Conservation (phyloP, 129 eudicot genomes). For the Flaveria trinervia region DNA sequence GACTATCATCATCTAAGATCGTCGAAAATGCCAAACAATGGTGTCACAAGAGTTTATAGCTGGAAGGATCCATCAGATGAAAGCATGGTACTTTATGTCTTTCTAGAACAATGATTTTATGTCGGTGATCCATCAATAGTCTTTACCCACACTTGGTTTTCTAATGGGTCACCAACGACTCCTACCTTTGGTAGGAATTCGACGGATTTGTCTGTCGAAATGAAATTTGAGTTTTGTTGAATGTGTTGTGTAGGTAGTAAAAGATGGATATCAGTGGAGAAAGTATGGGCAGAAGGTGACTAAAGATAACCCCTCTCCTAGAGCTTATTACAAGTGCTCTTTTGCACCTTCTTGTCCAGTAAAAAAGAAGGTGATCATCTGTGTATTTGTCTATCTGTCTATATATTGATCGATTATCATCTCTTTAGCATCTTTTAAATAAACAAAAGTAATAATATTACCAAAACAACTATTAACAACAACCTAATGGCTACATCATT, state of each 20-base stretch:
- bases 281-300: constrained; percentile 91
- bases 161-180: too few relatives aligned
- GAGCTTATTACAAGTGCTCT: constrained; percentile 78
- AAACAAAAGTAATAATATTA: not conserved
- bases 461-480: not conserved
- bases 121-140: too few relatives aligned
- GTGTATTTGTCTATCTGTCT: too few relatives aligned
- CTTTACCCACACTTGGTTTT: too few relatives aligned
- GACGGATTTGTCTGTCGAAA: not conserved
- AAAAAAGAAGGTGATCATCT: constrained; percentile 62
- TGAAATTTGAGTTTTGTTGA: not conserved
- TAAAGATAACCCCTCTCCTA: constrained; percentile 84
- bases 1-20: constrained; percentile 13
- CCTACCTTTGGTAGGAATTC: too few relatives aligned
- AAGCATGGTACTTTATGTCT: constrained; percentile 44
- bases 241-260: constrained; percentile 45
- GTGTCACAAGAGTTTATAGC: constrained; percentile 35
- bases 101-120: too few relatives aligned
- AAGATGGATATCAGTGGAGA: constrained; percentile 86
- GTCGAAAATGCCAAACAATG: not conserved
- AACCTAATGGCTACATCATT: too few relatives aligned
- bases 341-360: constrained; percentile 74
- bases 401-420: not conserved
- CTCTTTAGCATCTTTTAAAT: not conserved
- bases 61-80: constrained; percentile 50